Base-by-base conservation (phyloP, 345 rosid species). In the Linum tenue region DNA sequence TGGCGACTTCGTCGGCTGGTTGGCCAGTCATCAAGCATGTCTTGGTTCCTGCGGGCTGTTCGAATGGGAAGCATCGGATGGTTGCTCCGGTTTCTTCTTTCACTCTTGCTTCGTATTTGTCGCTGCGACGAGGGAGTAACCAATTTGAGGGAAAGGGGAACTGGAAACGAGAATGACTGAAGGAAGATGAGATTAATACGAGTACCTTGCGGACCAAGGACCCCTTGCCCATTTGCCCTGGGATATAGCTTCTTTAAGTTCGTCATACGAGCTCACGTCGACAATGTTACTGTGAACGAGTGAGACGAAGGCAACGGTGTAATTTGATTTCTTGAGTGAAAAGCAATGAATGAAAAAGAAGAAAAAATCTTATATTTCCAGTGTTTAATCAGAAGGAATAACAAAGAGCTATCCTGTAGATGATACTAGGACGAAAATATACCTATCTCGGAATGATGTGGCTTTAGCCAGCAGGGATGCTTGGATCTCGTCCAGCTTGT, bases 71-170 rank as follows among this genome's bases (percentile, higher is more conserved):
- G 81, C 97, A 90, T 22, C 97, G 67, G 64, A 90, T 86, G 22
- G 97, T 90, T 66, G 96, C 99, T 31, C 97, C 92, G 1, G 97
- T 90, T 82, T 94, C 99, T 77, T 94, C 99, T 76, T 90, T 90
- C 35, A 94, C 89, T 79, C 69, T 83, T 70, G 79, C 56, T 71
- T 94, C 96, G 64, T 90, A 97, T 0, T 81, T 78, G 70, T 86
- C 95, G 60, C 97, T 88, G 75, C 58, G 64, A 2, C n/a, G 17
- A 51, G 1, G 59, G 40, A 37, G 58, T 22, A 43, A 8, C 17
- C 14, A 31, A 15, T 37, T 5, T 43, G 50, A 43, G 6, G 50
- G 50, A n/a, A 53, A 43, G 1, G 40, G 17, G 14, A 40, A 37
- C 8, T 44, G 12, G 37, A 69, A 43, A 65, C 3, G 42, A 59